Evolutionary conservation across 1,284 basidiomycete species (phyloP).

Genomic region (Cryptococcus sp.): DNA sequence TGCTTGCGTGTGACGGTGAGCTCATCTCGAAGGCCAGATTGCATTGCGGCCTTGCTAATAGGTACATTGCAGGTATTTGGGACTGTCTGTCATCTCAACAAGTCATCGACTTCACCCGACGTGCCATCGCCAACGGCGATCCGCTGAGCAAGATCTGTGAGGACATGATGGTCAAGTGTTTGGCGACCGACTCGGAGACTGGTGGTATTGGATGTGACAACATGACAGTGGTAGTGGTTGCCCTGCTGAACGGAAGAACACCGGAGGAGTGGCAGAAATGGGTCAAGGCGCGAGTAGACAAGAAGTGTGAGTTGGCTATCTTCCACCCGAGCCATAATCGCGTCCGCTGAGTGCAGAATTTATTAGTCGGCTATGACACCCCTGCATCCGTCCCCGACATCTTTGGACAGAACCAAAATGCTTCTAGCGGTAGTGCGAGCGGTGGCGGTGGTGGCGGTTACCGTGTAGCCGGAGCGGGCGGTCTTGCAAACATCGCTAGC

Average conservation of each 20-base stretch:
- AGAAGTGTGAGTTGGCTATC: conserved; percentile 61
- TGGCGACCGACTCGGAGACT: conserved; percentile 89
- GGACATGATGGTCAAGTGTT: conserved; percentile 87
- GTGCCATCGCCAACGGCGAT: conserved; percentile 78
- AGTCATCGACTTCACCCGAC: conserved; percentile 85
- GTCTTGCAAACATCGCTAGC: conserved; percentile 49
- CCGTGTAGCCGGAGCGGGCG: conserved; percentile 43
- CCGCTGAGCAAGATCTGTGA: conserved; percentile 81
- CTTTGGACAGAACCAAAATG: conserved; percentile 37
- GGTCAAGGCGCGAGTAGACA: conserved; percentile 82
- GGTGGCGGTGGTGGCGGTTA: conserved; percentile 35
- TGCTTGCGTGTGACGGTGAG: conserved; percentile 94
- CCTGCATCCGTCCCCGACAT: conserved; percentile 55
- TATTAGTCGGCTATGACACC: conserved; percentile 60
- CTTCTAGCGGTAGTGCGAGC: conserved; percentile 13
- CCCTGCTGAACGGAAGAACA: conserved; percentile 80
- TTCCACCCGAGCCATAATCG: conserved; percentile 37
- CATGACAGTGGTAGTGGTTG: conserved; percentile 95
- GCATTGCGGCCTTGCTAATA: background rate
- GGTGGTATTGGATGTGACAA: conserved; percentile 98
- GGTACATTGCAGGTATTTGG: conserved; percentile 80
- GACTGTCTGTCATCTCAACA: conserved; percentile 94
- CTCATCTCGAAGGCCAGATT: background rate
- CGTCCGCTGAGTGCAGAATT: background rate
- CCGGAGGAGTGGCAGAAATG: conserved; percentile 91